Evolutionary conservation across 306 rosid species (phyloP), one percentile per base, ranked within the genome.

Genomic region (Neltuma alba): DNA sequence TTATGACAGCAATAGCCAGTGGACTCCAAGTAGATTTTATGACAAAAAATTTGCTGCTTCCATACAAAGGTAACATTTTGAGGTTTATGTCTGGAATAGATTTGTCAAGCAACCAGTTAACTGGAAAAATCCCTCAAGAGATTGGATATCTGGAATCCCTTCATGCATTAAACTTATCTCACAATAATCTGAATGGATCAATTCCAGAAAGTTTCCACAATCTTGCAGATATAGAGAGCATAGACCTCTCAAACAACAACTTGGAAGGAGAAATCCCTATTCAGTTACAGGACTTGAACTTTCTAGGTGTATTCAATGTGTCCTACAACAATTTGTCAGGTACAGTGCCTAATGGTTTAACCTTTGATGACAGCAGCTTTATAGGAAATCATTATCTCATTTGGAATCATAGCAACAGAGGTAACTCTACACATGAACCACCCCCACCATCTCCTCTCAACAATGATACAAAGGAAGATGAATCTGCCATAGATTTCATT

Each of bases 101-200:
- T 73, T 36, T 80, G n/a, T 73, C 75, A 28, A 3, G 40, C 41
- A 80, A 80, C 21, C 9, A 47, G 2, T 8, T 80, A 0, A 61
- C 12, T 2, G 68, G 83, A 6, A 18, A 61, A 1, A 72, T 80
- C 27, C 79, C 79, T 1, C 7, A 10, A 0, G 45, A 73, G 6
- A 15, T 80, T 1, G 83, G 83, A 27, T 0, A 44, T 23, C 7
- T 65, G 7, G 0, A 9, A 23, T 36, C 5, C 3, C 76, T 80
- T 47, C 67, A 0, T 50, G 74, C 74, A 7, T 16, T 80, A 23
- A 80, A 80, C 41, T 48, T 80, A 13, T 80, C 83, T 3, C 50
- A 63, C 58, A 72, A 72, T 27, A 3, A 36, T 65, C 20, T 64
- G 28, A 33, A 20, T 36, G 70, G 70, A 16, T 64, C 45, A 11